Evolutionary conservation across 345 rosid species (phyloP).

Genomic region (Lepidium sativum): DNA sequence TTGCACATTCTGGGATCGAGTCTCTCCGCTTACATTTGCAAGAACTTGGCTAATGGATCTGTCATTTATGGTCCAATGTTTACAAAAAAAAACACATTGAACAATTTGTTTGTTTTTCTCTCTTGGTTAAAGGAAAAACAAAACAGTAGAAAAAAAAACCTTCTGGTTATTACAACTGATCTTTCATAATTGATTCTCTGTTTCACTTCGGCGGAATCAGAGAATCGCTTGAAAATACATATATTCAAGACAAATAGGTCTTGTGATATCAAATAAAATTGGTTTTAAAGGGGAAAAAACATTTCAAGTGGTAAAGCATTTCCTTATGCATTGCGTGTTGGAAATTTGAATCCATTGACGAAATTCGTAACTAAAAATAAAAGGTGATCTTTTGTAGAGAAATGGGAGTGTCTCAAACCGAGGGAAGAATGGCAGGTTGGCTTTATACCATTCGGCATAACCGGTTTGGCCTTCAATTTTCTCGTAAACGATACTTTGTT

Average conservation of each 20-base stretch:
- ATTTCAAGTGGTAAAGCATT: constrained; percentile 8
- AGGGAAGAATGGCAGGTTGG: constrained; percentile 87
- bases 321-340: not conserved
- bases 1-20: too few species aligned
- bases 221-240: constrained; percentile 33
- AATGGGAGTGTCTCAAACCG: constrained; percentile 32
- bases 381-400: constrained; percentile 13
- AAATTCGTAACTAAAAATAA: not conserved
- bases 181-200: constrained; percentile 48
- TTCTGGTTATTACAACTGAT: not conserved
- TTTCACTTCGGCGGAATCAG: constrained; percentile 58
- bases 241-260: not conserved
- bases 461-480: constrained; percentile 68
- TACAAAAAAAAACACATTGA: not conserved
- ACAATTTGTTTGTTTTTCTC: constrained; percentile 6
- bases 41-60: too few species aligned
- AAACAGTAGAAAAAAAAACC: not conserved
- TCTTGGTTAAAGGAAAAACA: constrained; percentile 13
- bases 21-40: too few species aligned
- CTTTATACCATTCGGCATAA: constrained; percentile 61
- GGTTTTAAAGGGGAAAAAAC: constrained; percentile 3
- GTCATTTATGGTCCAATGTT: too few species aligned
- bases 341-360: not conserved
- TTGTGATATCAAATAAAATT: not conserved
- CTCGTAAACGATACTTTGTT: constrained; percentile 72